Evolutionary conservation across 129 eudicot species (phyloP).

Genomic region (Dittrichia graveolens): DNA sequence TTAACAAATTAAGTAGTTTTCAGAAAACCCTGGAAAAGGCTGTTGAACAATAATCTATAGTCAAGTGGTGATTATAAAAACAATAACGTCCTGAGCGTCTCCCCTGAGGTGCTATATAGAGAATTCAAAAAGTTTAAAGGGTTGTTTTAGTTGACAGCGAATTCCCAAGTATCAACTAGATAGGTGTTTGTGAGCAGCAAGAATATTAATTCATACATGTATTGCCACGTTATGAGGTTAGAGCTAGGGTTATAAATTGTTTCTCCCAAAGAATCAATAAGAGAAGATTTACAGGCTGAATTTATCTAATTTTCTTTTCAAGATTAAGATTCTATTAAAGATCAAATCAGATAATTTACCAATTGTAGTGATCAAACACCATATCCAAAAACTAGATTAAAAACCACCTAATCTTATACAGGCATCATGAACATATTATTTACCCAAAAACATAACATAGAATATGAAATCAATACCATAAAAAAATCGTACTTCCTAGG

Average conservation of each 20-base stretch:
- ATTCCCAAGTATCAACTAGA: no score
- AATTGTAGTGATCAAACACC: neutral
- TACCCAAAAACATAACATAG: slow-evolving; percentile 3
- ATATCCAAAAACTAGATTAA: neutral
- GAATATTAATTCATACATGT: no score
- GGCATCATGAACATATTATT: neutral
- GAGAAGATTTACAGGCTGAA: neutral
- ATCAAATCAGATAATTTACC: neutral
- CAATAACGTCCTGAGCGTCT: no score
- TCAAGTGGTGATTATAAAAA: no score
- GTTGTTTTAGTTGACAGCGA: no score
- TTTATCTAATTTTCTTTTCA: neutral
- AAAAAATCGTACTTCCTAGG: neutral
- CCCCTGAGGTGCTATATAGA: no score
- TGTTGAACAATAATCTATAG: no score
- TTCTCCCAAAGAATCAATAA: neutral
- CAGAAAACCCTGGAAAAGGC: no score
- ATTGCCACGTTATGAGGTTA: neutral
- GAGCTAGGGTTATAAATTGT: neutral
- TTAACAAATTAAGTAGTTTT: no score
- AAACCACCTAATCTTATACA: neutral
- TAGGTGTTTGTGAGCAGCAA: no score
- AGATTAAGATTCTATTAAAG: neutral
- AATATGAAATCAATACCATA: neutral
- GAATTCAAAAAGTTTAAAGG: no score